Conservation (phyloP, 2,329 filamentous ascomycete genomes). For the Pseudogymnoascus sp. region DNA sequence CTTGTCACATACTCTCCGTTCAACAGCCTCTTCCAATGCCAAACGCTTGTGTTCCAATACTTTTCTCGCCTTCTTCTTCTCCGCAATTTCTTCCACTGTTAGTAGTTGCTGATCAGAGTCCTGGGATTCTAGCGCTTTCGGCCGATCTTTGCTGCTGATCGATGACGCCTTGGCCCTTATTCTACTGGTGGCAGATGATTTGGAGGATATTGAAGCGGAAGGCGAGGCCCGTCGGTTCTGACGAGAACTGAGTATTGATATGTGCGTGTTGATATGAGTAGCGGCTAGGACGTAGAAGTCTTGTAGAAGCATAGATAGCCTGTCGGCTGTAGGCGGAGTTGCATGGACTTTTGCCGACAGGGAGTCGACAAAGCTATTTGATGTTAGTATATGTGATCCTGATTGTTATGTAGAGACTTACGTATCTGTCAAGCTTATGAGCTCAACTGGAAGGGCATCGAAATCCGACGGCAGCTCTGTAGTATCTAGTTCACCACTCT, state of each 20-base stretch:
- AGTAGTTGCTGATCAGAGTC: constrained; percentile 73
- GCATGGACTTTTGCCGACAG: constrained; percentile 80
- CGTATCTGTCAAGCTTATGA: constrained; percentile 85
- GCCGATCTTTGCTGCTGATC: constrained; percentile 45
- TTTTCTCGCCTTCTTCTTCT: constrained; percentile 70
- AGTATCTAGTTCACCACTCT: constrained; percentile 19
- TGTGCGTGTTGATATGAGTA: constrained; percentile 77
- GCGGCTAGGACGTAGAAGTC: constrained; percentile 84
- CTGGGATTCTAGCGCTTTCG: constrained; percentile 33
- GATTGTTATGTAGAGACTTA: constrained; percentile 31
- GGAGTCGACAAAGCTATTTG: constrained; percentile 76
- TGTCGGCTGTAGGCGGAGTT: constrained; percentile 74
- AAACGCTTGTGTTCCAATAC: constrained; percentile 69
- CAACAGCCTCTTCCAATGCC: constrained; percentile 82
- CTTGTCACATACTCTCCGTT: constrained; percentile 75
- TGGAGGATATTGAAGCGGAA: constrained; percentile 46
- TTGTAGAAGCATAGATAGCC: constrained; percentile 80
- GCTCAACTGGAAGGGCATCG: constrained; percentile 88
- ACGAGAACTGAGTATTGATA: constrained; percentile 68
- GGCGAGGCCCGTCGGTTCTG: constrained; percentile 62
- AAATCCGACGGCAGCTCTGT: constrained; percentile 44
- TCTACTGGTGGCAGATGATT: constrained; percentile 49
- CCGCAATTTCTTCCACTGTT: constrained; percentile 74
- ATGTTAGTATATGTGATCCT: constrained; percentile 16
- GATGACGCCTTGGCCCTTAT: constrained; percentile 50